Evolutionary conservation across 2,329 filamentous ascomycete species (phyloP), one percentile per base, ranked within the genome.

Genomic region (Claviceps spartinae): DNA sequence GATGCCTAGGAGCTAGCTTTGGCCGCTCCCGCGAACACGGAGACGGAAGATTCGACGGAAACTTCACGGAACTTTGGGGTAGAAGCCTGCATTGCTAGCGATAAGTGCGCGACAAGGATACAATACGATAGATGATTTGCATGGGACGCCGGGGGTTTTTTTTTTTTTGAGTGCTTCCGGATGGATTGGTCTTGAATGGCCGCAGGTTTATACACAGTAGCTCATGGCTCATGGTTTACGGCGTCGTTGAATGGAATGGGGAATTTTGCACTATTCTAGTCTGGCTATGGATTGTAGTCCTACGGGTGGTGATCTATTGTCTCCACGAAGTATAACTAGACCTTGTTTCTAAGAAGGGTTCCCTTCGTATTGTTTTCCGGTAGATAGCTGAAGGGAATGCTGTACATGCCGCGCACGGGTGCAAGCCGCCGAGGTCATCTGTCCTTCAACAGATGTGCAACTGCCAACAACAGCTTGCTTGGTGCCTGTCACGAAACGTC

Each of bases 1-100:
- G 56, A 57, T 48, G 57, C 52, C 43, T 58, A 59, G 55, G 52
- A 42, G 45, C 54, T 55, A 26, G 45, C 54, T 55, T 20, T 9
- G 16, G 16, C 4, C 14, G 16, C 22, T n/a, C 18, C 5, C 24
- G n/a, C 26, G 11, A 5, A 18, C n/a, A 2, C 42, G 7, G 20
- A 11, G 20, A 34, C 30, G 9, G 30, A 34, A 34, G 11, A n/a
- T 14, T 52, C 26, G 14, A n/a, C 26, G 9, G 42, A 37, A 16
- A n/a, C 6, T n/a, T 41, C 6, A 6, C 30, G 22, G 5, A 11
- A n/a, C 24, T 44, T 13, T 3, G 24, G n/a, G 45, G 4, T 2
- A n/a, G 14, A 26, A n/a, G 43, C 26, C 22, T 16, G 4, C 13
- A 16, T 47, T 6, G 30, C 11, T 42, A 24, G 38, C 22, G 14